Evolutionary conservation across 768 basidiomycete genomes (phyloP).

Genomic region (Phylloporus arenicola): DNA sequence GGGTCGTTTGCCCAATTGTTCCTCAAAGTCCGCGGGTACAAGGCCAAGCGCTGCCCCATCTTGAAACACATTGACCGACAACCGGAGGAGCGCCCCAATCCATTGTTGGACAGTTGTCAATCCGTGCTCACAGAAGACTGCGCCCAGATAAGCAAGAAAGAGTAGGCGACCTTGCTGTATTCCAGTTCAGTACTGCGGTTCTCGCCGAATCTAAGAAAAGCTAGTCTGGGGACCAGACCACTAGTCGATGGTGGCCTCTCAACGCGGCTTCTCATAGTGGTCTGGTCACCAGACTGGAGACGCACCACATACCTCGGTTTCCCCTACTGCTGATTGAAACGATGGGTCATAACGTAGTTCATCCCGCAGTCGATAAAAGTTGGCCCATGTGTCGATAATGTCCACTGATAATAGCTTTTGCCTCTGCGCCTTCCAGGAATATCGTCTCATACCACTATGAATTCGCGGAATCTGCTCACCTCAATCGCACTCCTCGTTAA

Average conservation of each 20-base stretch:
- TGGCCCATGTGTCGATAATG: constrained; percentile 35
- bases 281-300: neutral
- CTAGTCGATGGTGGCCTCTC: no score
- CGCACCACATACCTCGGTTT: constrained; percentile 35
- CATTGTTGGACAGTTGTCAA: constrained; percentile 48
- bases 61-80: constrained; percentile 17
- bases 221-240: no score
- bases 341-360: constrained; percentile 30
- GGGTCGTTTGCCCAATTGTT: constrained; percentile 26
- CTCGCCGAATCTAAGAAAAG: constrained; percentile 4
- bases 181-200: constrained; percentile 13
- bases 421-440: constrained; percentile 23
- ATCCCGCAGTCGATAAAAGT: constrained; percentile 32
- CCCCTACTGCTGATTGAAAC: constrained; percentile 23
- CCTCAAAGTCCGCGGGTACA: constrained; percentile 22
- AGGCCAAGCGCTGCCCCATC: constrained; percentile 14
- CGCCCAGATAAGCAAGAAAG: constrained; percentile 66
- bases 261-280: no score
- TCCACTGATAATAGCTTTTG: constrained; percentile 26
- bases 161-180: constrained; percentile 50
- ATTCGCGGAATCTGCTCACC: constrained; percentile 35
- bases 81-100: constrained; percentile 42
- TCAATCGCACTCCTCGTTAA: constrained; percentile 44
- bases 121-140: constrained; percentile 53
- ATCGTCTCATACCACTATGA: constrained; percentile 20